Evolutionary conservation across 2,329 filamentous ascomycete genomes (phyloP), one percentile per base, ranked within the genome.

Genomic region (Polytolypa hystricis): DNA sequence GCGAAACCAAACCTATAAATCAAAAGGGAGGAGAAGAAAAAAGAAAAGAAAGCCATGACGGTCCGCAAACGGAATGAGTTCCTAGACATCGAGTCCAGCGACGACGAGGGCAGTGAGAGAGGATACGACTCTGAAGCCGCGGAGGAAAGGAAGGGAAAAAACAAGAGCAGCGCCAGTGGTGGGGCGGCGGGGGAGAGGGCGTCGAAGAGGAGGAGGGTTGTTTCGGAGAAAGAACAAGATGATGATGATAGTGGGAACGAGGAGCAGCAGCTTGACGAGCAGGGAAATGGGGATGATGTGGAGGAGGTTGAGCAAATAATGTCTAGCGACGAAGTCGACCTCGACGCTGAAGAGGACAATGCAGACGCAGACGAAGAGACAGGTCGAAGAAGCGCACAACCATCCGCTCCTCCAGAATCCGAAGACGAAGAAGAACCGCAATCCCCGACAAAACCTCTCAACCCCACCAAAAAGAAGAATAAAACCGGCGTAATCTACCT

Each of bases 131-230:
- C 63, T 27, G 64, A 66, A 42, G 61, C 57, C 4, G 61, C 49
- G 14, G 54, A 59, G 40, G 52, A 63, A 34, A 58, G 52, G 35
- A 66, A 65, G 49, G 55, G 53, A 3, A 28, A 26, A 17, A 16
- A 19, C 23, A 16, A 27, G 29, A 5, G 33, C 39, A 42, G 23
- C 30, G 19, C 30, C 9, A 30, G 30, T 42, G 30, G 15, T 44
- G 46, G 25, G 46, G 48, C 28, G 59, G 55, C 14, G 3, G 4
- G 16, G 11, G 15, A 18, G n/a, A 18, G 34, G 2, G 74, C 72
- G 12, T 67, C 65, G 5, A 77, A 76, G 9, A 73, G 72, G 21
- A 80, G 53, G 48, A 80, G 74, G 37, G 75, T 64, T 36, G 21
- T 55, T 33, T 68, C 60, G 5, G 15, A 73, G 69, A 21, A 68